Conservation (phyloP, 2,329 filamentous ascomycete genomes). For the Alternaria dauci region DNA sequence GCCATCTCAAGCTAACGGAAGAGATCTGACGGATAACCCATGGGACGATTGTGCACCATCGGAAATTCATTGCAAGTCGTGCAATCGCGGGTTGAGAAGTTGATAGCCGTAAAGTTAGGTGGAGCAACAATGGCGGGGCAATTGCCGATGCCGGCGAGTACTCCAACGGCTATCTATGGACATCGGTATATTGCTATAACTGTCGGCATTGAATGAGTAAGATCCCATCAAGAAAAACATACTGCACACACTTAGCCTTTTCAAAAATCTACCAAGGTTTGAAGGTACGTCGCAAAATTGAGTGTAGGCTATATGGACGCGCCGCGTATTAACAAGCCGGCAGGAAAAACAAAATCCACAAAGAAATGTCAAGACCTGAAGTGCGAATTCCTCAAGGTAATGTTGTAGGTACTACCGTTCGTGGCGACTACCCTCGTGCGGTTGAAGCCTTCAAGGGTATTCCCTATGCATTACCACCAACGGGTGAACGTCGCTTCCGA, state of each 20-base stretch:
- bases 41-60: not conserved
- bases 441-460: constrained; percentile 30
- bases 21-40: not conserved
- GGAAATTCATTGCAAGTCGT: not conserved
- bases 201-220: not conserved
- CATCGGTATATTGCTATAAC: not conserved
- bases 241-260: not conserved
- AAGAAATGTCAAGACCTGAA: constrained; percentile 4
- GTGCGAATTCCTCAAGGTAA: constrained; percentile 23
- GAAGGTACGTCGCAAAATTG: not conserved
- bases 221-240: not conserved
- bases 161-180: not conserved
- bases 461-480: constrained; percentile 31
- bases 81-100: not conserved
- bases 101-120: not conserved
- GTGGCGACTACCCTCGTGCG: constrained; percentile 7
- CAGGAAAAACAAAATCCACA: not conserved
- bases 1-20: not conserved
- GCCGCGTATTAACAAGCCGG: not conserved
- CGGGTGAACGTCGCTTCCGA: constrained; percentile 28
- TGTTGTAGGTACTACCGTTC: constrained; percentile 15
- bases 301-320: not conserved
- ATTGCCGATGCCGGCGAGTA: constrained; percentile 3
- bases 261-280: not conserved
- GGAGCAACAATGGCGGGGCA: constrained; percentile 2